Conservation (phyloP, 805 yeast species). For the Hanseniaspora osmophila region DNA sequence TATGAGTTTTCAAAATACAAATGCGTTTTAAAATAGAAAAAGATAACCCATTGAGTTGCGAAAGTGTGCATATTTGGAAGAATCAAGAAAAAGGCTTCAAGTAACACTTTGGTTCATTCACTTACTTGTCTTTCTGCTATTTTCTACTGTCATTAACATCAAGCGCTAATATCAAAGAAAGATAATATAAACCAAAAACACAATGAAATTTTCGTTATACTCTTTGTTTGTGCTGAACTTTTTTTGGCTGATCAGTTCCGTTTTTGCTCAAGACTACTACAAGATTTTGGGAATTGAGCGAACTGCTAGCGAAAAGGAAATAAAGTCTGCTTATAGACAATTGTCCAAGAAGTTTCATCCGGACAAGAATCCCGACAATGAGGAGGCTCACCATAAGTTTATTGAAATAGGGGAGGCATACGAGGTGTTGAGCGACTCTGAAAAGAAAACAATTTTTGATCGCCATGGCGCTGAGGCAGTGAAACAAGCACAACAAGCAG, state of each 20-base stretch:
- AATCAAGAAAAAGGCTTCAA: too few species aligned
- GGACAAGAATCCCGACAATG: constrained; percentile 77
- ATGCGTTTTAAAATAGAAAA: too few species aligned
- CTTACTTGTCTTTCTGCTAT: too few species aligned
- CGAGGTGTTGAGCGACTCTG: constrained; percentile 62
- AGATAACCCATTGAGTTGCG: too few species aligned
- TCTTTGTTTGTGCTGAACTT: background rate
- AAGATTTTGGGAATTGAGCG: constrained; percentile 51
- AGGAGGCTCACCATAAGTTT: constrained; percentile 72
- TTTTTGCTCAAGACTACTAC: constrained; percentile 30
- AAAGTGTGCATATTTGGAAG: too few species aligned
- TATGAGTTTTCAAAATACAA: too few species aligned
- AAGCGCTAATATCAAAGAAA: too few species aligned
- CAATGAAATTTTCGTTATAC: background rate
- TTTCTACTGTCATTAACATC: too few species aligned
- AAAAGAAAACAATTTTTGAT: constrained; percentile 58
- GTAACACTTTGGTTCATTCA: too few species aligned
- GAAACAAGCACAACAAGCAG: constrained; percentile 5
- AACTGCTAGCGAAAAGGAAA: constrained; percentile 63
- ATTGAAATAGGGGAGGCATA: constrained; percentile 90
- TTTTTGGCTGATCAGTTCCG: background rate
- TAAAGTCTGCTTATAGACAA: constrained; percentile 72
- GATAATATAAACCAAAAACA: background rate
- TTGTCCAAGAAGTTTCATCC: constrained; percentile 84
- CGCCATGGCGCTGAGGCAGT: constrained; percentile 65